These are phyloP conservation scores for Austroboletus rostrupii DNA, from an alignment of 1,284 basidiomycete species.

Conservation along the genomic window DNA sequence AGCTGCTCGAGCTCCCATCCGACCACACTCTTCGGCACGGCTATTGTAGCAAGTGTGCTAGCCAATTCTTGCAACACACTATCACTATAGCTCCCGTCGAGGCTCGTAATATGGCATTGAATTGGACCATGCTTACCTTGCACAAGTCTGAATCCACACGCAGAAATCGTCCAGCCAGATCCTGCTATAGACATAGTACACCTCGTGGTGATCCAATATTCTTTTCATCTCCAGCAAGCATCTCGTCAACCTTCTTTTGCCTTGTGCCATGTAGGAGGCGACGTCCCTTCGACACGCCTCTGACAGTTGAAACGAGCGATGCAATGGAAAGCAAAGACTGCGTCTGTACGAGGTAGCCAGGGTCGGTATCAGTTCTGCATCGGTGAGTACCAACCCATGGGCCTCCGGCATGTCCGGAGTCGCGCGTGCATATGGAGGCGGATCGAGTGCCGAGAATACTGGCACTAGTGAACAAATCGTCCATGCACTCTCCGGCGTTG, in stretches of 20 bases:
- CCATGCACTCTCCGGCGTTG: slow-evolving; percentile 81
- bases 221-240: slow-evolving; percentile 65
- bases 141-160: slow-evolving; percentile 63
- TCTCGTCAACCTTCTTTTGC: slow-evolving; percentile 57
- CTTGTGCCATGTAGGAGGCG: slow-evolving; percentile 51
- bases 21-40: slow-evolving; percentile 50
- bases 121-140: slow-evolving; percentile 42
- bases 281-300: slow-evolving; percentile 64
- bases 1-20: slow-evolving; percentile 69
- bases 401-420: slow-evolving; percentile 10
- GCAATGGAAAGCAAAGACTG: slow-evolving; percentile 67
- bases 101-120: not conserved
- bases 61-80: slow-evolving; percentile 46
- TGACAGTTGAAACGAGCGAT: slow-evolving; percentile 69
- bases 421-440: slow-evolving; percentile 44
- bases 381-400: slow-evolving; percentile 34
- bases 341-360: slow-evolving; percentile 67
- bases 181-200: slow-evolving; percentile 79
- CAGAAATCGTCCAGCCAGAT: slow-evolving; percentile 80
- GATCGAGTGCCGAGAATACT: slow-evolving; percentile 73
- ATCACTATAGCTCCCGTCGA: slow-evolving; percentile 43
- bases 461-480: slow-evolving; percentile 68
- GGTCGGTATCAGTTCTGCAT: slow-evolving; percentile 45
- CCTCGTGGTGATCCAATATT: slow-evolving; percentile 73
- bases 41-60: slow-evolving; percentile 35